Base-by-base conservation (phyloP, 163 green algal genomes). In the Scenedesmus sp. region DNA sequence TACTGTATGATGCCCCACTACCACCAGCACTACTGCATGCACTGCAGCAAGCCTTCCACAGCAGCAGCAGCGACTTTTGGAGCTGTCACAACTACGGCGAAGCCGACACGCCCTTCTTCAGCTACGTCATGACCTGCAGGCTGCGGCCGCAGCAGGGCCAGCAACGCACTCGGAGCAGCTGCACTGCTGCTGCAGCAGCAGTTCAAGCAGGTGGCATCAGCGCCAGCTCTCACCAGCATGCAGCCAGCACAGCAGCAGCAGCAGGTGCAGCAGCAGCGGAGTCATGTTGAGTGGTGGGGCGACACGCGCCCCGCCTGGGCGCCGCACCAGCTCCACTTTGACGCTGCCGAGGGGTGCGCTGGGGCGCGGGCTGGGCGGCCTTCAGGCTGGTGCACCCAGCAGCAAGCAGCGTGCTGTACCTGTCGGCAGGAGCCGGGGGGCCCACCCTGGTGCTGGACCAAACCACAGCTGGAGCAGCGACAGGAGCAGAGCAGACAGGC, bases 251-350 rank as follows among this genome's bases (percentile, higher is more conserved):
- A 30, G 33, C 73, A 56, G 46, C 46, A 56, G 72, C 86, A 30
- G 72, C 72, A 43, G 86, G 49, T 46, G 46, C 51, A 16, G 72
- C 86, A 44, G 86, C 72, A 12, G 18, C n/a, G 2, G n/a, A 83
- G 40, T 5, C 81, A 91, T 46, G 87, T 91, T n/a, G 87, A 91
- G 56, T 91, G 79, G 53, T 91, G 87, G 87, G 87, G 42, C 26
- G 79, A 91, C 73, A 82, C 87, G 15, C 40, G 87, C 42, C 53
- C 49, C 10, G 37, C 40, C 24, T 72, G 44, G 12, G 35, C 51
- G 0, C 87, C 87, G 13, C 87, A 91, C 42, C 87, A 91, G 61
- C 87, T 91, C 16, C 87, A 91, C 78, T 91, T 91, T 85, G 87
- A 91, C 80, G 78, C 72, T 22, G 85, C 85, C 12, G 85, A 90